Percentiles rank a stretch among this genome's conserved stretches.
Conservation (phyloP, 371 early-diverging fungal genomes). For the Phascolomyces articulosus region DNA sequence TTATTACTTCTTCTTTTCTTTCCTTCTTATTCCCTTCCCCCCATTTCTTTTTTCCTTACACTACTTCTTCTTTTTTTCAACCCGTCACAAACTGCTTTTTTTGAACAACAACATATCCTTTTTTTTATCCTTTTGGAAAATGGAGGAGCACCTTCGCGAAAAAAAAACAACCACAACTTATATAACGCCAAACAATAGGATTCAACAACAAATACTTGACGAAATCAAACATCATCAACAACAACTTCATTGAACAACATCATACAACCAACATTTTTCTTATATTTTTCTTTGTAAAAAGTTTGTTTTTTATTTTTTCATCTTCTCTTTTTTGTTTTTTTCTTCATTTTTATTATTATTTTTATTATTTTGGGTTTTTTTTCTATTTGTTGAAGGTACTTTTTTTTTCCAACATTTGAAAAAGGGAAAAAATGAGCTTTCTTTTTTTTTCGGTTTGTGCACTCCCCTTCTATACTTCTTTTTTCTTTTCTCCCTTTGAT, state of each 20-base stretch:
- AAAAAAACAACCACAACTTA: not conserved
- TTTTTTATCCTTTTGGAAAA: not conserved
- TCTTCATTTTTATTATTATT: constrained; percentile 1
- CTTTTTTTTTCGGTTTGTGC: constrained; percentile 7
- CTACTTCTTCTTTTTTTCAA: not conserved
- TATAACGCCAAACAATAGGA: not conserved
- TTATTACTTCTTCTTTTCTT: not conserved
- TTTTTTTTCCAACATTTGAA: constrained; percentile 3
- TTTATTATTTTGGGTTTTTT: constrained; percentile 1
- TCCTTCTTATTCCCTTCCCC: not conserved
- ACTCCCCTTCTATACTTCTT: not conserved
- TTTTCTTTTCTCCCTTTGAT: not conserved
- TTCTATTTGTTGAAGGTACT: constrained; percentile 5
- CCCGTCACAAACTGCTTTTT: not conserved
- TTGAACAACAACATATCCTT: not conserved
- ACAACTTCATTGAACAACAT: not conserved
- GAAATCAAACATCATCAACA: too few relatives aligned
- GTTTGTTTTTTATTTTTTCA: constrained; percentile 1
- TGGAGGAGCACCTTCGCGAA: not conserved
- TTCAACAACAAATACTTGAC: too few relatives aligned
- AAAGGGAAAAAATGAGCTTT: constrained; percentile 3
- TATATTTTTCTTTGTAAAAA: constrained; percentile 9
- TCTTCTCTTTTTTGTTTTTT: not conserved
- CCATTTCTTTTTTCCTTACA: not conserved
- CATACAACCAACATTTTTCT: not conserved